Conservation (phyloP, 352 stramenopile genomes). For the Phytopythium cucurbitacearum region DNA sequence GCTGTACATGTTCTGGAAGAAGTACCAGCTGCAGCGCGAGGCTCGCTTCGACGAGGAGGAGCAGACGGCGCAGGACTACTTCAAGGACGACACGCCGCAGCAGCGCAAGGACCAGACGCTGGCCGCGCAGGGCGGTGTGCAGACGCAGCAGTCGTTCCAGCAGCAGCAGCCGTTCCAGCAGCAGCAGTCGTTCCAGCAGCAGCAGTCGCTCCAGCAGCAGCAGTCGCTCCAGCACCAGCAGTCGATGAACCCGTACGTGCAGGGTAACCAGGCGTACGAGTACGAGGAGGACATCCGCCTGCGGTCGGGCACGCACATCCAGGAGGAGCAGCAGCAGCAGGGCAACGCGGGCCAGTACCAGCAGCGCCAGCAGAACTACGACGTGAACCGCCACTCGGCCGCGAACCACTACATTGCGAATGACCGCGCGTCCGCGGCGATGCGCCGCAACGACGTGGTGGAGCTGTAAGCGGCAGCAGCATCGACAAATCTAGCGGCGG, state of each 20-base stretch:
- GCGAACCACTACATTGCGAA: conserved; percentile 52
- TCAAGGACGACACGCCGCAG: conserved; percentile 57
- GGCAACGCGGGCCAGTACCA: conserved; percentile 26
- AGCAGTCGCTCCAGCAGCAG: conserved; percentile 12
- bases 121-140: neutral
- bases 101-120: conserved; percentile 24
- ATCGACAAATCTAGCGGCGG: neutral
- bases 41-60: conserved; percentile 57
- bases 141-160: conserved; percentile 14
- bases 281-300: conserved; percentile 52
- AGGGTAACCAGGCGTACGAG: conserved; percentile 22
- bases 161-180: conserved; percentile 13
- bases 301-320: conserved; percentile 46
- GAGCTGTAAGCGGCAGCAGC: conserved; percentile 30
- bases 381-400: conserved; percentile 28
- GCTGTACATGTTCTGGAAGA: conserved; percentile 72
- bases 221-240: conserved; percentile 16
- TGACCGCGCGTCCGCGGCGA: conserved; percentile 30
- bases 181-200: conserved; percentile 13
- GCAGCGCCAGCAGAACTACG: conserved; percentile 23
- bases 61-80: conserved; percentile 56
- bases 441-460: conserved; percentile 56
- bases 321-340: conserved; percentile 10
- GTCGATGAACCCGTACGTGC: conserved; percentile 40
- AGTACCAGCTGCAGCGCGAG: conserved; percentile 61